Evolutionary conservation across 1,139 yeast genomes (phyloP).

Genomic region (Kluyveromyces sp.): DNA sequence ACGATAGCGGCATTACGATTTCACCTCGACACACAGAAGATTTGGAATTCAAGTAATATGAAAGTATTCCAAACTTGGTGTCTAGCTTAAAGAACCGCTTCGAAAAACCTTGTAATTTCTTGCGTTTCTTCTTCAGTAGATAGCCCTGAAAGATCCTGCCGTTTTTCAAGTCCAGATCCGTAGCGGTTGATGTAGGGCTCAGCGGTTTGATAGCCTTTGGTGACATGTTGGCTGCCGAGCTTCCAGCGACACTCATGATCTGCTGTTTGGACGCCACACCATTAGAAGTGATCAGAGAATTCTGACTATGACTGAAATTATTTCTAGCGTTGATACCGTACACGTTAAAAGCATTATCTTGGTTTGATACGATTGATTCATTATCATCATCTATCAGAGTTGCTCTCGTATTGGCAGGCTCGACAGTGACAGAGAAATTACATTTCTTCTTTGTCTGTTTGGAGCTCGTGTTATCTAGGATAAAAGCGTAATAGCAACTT

Average conservation of each 20-base stretch:
- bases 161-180: conserved; percentile 21
- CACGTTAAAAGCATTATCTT: not conserved
- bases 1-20: conserved; percentile 78
- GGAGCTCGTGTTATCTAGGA: conserved; percentile 87
- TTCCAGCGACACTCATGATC: not conserved
- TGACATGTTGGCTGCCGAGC: not conserved
- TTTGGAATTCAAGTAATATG: conserved; percentile 71
- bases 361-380: conserved; percentile 9
- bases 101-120: conserved; percentile 79
- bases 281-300: not conserved
- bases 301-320: not conserved
- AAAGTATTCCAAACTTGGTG: conserved; percentile 71
- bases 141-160: conserved; percentile 54
- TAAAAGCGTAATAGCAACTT: conserved; percentile 68
- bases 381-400: not conserved
- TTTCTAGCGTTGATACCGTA: not conserved
- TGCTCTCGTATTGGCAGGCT: conserved; percentile 15
- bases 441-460: conserved; percentile 79
- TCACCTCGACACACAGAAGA: conserved; percentile 75
- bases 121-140: conserved; percentile 69
- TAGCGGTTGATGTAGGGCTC: conserved; percentile 1
- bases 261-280: not conserved
- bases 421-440: conserved; percentile 44
- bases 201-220: conserved; percentile 1
- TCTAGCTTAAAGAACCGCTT: conserved; percentile 80